These are phyloP conservation scores for Saccharomycopsis crataegensis DNA, from an alignment of 1,139 yeast species.

Conservation along the genomic window DNA sequence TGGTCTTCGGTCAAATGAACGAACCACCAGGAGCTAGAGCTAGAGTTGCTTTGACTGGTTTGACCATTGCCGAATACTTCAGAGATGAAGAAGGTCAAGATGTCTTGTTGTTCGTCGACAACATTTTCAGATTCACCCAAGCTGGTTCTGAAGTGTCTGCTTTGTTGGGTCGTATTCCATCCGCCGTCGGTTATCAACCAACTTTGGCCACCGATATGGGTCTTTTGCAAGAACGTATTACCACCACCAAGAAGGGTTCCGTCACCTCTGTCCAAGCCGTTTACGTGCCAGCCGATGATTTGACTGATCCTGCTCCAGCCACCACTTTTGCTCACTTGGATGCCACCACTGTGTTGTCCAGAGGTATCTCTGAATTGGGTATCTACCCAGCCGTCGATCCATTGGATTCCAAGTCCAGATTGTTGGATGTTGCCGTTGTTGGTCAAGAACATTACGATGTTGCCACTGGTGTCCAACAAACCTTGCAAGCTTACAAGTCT, in stretches of 20 bases:
- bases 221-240: slow-evolving; percentile 99
- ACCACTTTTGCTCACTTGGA: slow-evolving; percentile 99
- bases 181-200: slow-evolving; percentile 99
- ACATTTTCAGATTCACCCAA: slow-evolving; percentile 99
- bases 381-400: slow-evolving; percentile 99
- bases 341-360: slow-evolving; percentile 99
- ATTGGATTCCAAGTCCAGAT: slow-evolving; percentile 98
- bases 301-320: slow-evolving; percentile 99
- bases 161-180: slow-evolving; percentile 99
- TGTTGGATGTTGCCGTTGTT: slow-evolving; percentile 92
- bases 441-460: slow-evolving; percentile 98
- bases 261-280: slow-evolving; percentile 99
- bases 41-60: slow-evolving; percentile 99
- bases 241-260: slow-evolving; percentile 99
- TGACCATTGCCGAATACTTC: slow-evolving; percentile 99
- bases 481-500: slow-evolving; percentile 98
- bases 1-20: slow-evolving; percentile 99
- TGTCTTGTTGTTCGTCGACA: slow-evolving; percentile 98
- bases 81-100: slow-evolving; percentile 99
- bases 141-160: slow-evolving; percentile 99
- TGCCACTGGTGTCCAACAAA: slow-evolving; percentile 94
- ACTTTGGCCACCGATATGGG: slow-evolving; percentile 99
- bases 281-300: slow-evolving; percentile 99
- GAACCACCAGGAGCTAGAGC: slow-evolving; percentile 99
- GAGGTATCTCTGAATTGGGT: slow-evolving; percentile 99